Conservation (phyloP, 2,329 filamentous ascomycete genomes). For the Emydomyces testavorans region DNA sequence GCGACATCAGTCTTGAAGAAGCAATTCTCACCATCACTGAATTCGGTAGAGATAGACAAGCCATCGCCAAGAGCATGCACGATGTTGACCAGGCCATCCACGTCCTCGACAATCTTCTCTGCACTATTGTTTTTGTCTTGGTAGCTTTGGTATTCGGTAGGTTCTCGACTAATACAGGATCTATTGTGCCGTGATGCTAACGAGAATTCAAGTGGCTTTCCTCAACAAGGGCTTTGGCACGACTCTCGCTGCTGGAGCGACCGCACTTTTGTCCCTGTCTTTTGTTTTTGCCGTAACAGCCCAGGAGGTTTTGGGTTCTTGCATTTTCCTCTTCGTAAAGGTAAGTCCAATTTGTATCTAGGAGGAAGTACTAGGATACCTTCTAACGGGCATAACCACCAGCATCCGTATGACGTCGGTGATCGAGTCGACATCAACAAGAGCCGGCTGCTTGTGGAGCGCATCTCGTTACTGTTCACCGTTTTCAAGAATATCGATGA, state of each 20-base stretch:
- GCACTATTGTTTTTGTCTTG: constrained; percentile 68
- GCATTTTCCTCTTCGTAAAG: constrained; percentile 97
- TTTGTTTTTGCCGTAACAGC: constrained; percentile 89
- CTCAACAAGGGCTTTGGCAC: constrained; percentile 76
- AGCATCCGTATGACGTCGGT: constrained; percentile 87
- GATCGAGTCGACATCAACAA: constrained; percentile 73
- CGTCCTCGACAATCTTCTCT: constrained; percentile 76
- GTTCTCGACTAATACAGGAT: not conserved
- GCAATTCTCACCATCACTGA: constrained; percentile 83
- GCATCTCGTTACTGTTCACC: constrained; percentile 86
- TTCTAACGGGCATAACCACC: not conserved
- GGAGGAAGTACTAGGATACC: not conserved
- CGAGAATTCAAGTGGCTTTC: constrained; percentile 55
- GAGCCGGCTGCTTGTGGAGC: constrained; percentile 69
- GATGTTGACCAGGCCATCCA: constrained; percentile 91
- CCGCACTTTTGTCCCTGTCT: constrained; percentile 83
- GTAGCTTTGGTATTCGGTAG: constrained; percentile 71
- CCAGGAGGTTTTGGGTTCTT: constrained; percentile 93
- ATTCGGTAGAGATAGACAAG: constrained; percentile 73
- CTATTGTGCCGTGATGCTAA: not conserved
- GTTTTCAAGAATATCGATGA: constrained; percentile 76
- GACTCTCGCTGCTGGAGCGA: constrained; percentile 79
- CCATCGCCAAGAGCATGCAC: constrained; percentile 86
- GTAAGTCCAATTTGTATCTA: not conserved
- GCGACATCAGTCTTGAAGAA: constrained; percentile 88